A percentile compares a stretch with the other conserved stretches of the same genome.
These are phyloP conservation scores for Tripterygium wilfordii DNA, from an alignment of 177 flowering plant species.

Conservation along the genomic window DNA sequence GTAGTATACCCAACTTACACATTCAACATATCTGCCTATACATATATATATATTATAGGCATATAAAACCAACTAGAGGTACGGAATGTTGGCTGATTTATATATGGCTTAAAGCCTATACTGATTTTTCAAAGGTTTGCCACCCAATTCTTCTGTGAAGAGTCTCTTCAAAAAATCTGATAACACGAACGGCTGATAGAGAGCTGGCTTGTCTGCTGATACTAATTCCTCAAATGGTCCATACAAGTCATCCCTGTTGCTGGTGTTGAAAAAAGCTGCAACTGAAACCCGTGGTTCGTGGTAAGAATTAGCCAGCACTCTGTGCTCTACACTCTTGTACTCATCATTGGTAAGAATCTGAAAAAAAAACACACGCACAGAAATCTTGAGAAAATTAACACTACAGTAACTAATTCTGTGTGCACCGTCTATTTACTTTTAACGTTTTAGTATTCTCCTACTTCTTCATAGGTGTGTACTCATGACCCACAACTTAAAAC, in stretches of 20 bases:
- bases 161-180: conserved; percentile 34
- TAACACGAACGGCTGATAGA: conserved; percentile 27
- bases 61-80: too few relatives aligned
- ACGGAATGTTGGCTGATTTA: too few relatives aligned
- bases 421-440: too few relatives aligned
- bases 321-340: conserved; percentile 61
- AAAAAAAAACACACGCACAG: too few relatives aligned
- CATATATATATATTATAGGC: too few relatives aligned
- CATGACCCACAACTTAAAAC: too few relatives aligned
- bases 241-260: conserved; percentile 29
- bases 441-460: too few relatives aligned
- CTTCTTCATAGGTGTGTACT: too few relatives aligned
- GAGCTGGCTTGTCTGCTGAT: conserved; percentile 43
- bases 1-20: too few relatives aligned
- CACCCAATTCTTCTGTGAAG: conserved; percentile 44
- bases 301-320: conserved; percentile 47
- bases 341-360: conserved; percentile 60
- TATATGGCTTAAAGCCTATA: conserved; percentile 24
- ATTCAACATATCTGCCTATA: too few relatives aligned
- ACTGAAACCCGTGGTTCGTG: conserved; percentile 42
- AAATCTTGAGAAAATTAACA: too few relatives aligned
- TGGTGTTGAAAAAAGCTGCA: conserved; percentile 43
- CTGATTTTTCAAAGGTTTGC: conserved; percentile 31
- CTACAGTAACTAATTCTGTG: too few relatives aligned
- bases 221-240: conserved; percentile 55